Evolutionary conservation across 2,329 filamentous ascomycete genomes (phyloP).

Genomic region (Neonectria faginata): DNA sequence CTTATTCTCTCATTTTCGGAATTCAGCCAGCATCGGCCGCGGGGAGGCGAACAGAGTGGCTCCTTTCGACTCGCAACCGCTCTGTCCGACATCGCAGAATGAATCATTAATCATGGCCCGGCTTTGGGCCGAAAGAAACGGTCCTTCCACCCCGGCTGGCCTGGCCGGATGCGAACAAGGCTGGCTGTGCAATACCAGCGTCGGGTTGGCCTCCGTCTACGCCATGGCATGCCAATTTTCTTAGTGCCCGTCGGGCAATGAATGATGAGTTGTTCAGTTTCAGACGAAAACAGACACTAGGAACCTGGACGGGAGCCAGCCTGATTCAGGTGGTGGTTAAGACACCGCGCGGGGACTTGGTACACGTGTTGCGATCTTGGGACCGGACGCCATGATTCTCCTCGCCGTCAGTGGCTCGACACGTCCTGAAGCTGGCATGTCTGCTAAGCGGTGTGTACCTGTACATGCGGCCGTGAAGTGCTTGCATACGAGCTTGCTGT

Average conservation of each 20-base stretch:
- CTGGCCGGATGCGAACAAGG: background rate
- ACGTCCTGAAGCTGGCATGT: background rate
- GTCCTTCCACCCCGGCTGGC: too few species aligned
- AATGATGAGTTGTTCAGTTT: slow-evolving; percentile 1
- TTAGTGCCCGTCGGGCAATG: slow-evolving; percentile 2
- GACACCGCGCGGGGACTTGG: background rate
- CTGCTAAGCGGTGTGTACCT: slow-evolving; percentile 3
- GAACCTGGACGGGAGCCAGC: background rate
- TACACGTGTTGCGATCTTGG: slow-evolving; percentile 10
- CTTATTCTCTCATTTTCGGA: background rate
- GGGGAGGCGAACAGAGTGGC: background rate
- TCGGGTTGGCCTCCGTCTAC: background rate
- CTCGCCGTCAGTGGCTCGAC: background rate
- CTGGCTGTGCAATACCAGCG: background rate
- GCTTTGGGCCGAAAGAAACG: background rate
- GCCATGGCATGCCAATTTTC: slow-evolving; percentile 4
- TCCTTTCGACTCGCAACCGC: background rate
- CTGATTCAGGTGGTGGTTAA: slow-evolving; percentile 11
- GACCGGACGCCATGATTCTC: background rate
- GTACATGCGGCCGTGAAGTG: slow-evolving; percentile 13
- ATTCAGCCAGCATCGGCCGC: background rate
- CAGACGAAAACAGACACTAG: slow-evolving; percentile 4
- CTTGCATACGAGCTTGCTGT: slow-evolving; percentile 11
- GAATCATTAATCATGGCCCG: background rate
- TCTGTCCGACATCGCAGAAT: slow-evolving; percentile 2